Base-by-base conservation (phyloP, 225 moss, liverwort and hornwort genomes). In the Straminergon stramineum region DNA sequence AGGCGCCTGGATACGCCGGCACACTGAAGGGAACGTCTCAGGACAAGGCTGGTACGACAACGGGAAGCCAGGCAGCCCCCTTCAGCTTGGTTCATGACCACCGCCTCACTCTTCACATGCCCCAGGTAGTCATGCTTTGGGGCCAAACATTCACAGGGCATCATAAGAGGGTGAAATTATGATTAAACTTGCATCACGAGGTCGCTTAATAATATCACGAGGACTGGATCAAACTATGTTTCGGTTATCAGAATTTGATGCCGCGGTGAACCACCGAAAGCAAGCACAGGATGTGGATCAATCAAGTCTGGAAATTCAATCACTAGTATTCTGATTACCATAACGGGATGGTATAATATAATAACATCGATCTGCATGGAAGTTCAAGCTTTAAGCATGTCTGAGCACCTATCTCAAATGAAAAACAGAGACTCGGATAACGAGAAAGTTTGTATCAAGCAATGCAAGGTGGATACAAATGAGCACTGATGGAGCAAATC, bases 1-100 rank as follows among this genome's bases (percentile, higher is more conserved):
- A 86, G 80, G 23, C 83, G 55, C 88, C 86, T 90, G 90, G 90
- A 91, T 91, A 74, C 90, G 90, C 93, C 90, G 88, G 88, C 90
- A 88, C 83, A 75, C 90, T 83, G 90, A 91, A 90, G 82, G 90
- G 79, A 89, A 82, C 89, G 73, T 85, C 85, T 79, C 84, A 80
- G 91, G 91, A 91, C 91, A 74, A 86, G 61, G 60, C 86, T 66
- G 74, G 80, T 91, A 90, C 88, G 89, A 71, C 74, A 58, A 84
- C 69, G 37, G 31, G 61, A 76, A 82, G 45, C 76, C 21, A 67
- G 31, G 74, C 45, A 85, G 37, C 39, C 17, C 87, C 64, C 31
- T 52, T 45, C 63, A 43, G 74, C 91, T 83, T 15, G 69, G 45
- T 84, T 89, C 75, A 85, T 57, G 76, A 65, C 63, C 77, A 51